Conservation (phyloP, 139 green algal species). For the Chlorella sorokiniana region DNA sequence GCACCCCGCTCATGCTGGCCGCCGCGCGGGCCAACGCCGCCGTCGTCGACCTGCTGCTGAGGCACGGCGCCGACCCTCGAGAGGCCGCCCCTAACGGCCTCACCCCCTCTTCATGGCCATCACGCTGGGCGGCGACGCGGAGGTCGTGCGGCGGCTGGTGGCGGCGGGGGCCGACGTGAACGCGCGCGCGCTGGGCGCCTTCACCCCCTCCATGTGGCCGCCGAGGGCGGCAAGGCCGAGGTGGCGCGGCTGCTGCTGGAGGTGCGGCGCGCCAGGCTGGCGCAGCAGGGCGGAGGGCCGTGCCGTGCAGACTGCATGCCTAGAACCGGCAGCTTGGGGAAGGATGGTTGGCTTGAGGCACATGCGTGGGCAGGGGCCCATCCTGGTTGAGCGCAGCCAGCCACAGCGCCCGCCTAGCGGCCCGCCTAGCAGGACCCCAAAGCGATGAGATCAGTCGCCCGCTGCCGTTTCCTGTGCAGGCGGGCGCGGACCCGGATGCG, state of each 20-base stretch:
- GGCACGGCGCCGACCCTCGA: constrained; percentile 18
- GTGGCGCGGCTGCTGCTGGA: constrained; percentile 41
- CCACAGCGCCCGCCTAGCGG: too few relatives aligned
- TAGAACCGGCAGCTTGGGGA: too few relatives aligned
- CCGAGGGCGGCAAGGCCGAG: constrained; percentile 32
- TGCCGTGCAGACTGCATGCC: background rate
- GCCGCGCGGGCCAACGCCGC: constrained; percentile 22
- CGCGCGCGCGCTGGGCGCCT: constrained; percentile 28
- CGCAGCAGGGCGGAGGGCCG: background rate
- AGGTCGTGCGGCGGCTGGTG: background rate
- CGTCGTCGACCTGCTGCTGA: constrained; percentile 29
- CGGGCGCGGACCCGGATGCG: constrained; percentile 36
- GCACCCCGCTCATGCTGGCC: constrained; percentile 48
- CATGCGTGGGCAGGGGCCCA: too few relatives aligned
- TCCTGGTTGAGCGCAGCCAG: too few relatives aligned
- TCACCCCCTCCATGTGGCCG: constrained; percentile 55
- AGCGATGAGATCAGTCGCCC: background rate
- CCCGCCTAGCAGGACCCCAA: background rate
- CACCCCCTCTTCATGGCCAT: constrained; percentile 33
- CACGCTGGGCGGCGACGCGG: background rate
- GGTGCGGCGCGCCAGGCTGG: constrained; percentile 32
- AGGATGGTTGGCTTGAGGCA: too few relatives aligned
- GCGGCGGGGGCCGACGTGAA: constrained; percentile 29
- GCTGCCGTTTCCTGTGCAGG: constrained; percentile 12
- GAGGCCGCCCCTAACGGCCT: constrained; percentile 6